phyloP scores from a whole-genome alignment of 305 asterid species.

The Solanum hybrid region DNA sequence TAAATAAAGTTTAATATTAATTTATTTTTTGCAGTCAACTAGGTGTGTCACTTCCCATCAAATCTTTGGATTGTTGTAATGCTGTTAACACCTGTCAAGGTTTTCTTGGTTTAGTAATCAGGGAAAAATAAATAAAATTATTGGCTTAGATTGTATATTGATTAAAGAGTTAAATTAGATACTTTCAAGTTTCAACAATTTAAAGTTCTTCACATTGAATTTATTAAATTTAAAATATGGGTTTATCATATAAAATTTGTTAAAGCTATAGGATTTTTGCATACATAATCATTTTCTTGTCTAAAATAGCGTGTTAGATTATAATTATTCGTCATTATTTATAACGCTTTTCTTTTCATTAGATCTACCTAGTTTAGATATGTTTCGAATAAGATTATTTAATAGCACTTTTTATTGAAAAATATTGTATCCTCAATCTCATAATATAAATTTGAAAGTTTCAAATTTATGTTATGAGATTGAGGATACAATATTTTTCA shows the following conservation, averaged over 20 bases:
- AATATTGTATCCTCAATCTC: neutral
- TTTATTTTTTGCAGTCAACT: neutral
- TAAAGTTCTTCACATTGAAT: neutral
- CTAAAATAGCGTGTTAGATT: neutral
- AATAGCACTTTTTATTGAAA: too few species aligned
- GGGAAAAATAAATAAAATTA: neutral
- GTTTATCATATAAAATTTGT: neutral
- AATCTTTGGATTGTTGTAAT: neutral
- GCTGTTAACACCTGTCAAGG: neutral
- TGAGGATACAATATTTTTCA: too few species aligned
- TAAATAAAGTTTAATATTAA: too few species aligned
- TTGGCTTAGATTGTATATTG: neutral
- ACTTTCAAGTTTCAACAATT: neutral
- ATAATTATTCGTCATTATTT: too few species aligned
- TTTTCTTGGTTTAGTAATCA: neutral
- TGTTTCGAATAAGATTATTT: neutral
- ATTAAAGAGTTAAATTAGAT: neutral
- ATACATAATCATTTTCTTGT: neutral
- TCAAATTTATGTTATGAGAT: too few species aligned
- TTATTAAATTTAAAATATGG: too few species aligned
- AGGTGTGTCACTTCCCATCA: neutral
- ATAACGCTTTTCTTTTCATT: too few species aligned
- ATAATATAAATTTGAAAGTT: neutral
- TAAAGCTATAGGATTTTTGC: neutral
- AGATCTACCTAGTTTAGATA: neutral